Evolutionary conservation across 129 eudicot species (phyloP), one percentile per base, ranked within the genome.

Genomic region (Saussurea involucrata): DNA sequence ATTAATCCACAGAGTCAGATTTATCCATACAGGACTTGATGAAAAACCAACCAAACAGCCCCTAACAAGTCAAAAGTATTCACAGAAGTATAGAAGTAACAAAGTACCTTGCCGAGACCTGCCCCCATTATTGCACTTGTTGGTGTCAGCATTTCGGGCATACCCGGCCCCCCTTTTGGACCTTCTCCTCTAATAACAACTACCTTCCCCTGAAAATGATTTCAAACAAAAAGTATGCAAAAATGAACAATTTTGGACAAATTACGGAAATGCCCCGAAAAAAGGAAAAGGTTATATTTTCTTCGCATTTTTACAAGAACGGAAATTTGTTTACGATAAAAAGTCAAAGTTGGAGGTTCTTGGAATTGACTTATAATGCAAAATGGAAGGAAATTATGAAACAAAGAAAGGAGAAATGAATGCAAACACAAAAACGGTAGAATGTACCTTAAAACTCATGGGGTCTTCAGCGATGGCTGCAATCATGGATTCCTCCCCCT

Each of bases 61-160:
- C 13, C 12, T 46, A 46, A 46, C 25, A 37, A 24, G 2, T 11
- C 40, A 1, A 46, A 12, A 60, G 27, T 11, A 20, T 58, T 69
- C 18, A 15, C 24, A 22, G 40, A 68, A 32, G 31, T 27, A 15
- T 33, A 22, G 40, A 68, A 32, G 31, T 31, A 76, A 42, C 13
- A 13, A 24, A 66, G 55, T 85, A 92, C 99, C 97, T 95, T 95
- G 6, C 99, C 99, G 49, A 95, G 95, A 63, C 99, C 97, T 20
- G 97, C 97, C 2, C 97, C 97, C 97, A 95, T 92, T 32, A 95
- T 95, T 32, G 99, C 99, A 85, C 99, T 95, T 46, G 97, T 95
- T 33, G 97, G 99, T 70, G 99, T 95, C 77, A 95, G 82, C 99
- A 95, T 95, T 78, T 95, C 99, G 12, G 99, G 97, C 99, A 95